Evolutionary conservation across 306 rosid species (phyloP).

Genomic region (Arachis stenosperma): DNA sequence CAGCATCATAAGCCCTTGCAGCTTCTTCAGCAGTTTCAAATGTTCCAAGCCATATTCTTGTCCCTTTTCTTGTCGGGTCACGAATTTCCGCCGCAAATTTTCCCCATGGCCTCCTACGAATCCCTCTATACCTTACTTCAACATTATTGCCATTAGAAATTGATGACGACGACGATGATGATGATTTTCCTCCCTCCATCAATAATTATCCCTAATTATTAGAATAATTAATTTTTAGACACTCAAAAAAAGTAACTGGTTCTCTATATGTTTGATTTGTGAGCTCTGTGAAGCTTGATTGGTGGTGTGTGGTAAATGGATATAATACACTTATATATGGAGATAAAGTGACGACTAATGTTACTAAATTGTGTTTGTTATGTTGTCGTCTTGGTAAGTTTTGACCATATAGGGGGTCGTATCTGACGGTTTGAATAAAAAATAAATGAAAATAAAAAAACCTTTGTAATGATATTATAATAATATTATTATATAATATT

Average conservation of each 20-base stretch:
- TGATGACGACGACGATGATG: neutral
- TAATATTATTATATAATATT: neutral
- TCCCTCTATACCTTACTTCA: constrained; percentile 68
- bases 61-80: constrained; percentile 86
- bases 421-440: constrained; percentile 49
- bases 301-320: neutral
- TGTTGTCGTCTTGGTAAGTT: neutral
- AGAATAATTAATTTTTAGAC: neutral
- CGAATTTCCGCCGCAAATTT: constrained; percentile 93
- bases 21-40: constrained; percentile 85
- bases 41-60: constrained; percentile 85
- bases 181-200: constrained; percentile 53
- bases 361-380: neutral
- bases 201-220: too few species aligned
- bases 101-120: constrained; percentile 90
- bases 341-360: neutral
- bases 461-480: neutral
- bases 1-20: constrained; percentile 89
- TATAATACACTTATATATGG: neutral
- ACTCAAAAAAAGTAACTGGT: neutral
- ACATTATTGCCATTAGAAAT: constrained; percentile 19
- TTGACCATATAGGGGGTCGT: constrained; percentile 44
- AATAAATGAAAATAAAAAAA: neutral
- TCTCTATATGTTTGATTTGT: constrained; percentile 1
- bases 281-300: neutral